Base-by-base conservation (phyloP, 306 rosid species). In the Malus sieversii region DNA sequence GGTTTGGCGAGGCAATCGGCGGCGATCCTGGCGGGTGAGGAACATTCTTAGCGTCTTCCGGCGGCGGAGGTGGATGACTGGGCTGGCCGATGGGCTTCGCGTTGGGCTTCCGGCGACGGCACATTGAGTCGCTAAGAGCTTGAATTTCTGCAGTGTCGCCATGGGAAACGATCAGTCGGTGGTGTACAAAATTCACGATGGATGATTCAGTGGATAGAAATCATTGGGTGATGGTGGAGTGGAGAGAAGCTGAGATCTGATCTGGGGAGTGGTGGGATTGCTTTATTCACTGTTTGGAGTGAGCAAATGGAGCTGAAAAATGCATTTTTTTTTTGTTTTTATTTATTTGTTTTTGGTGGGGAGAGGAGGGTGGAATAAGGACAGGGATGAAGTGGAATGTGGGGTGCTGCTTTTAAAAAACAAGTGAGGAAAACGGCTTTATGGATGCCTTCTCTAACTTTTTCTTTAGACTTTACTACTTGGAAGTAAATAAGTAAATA, bases 41-140 rank as follows among this genome's bases (percentile, higher is more conserved):
- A 92, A 86, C 92, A 88, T 90, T 14, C 93, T 81, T 25, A 92
- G 87, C 16, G 97, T 92, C 60, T 84, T 87, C 18, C 88, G 93
- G 53, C 92, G 92, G 84, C 98, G 98, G 79, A 93, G 89, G 52
- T 88, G 97, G 82, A 93, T 82, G 42, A 91, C 93, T 2, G 97
- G 97, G 73, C 97, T 90, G 8, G 89, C 83, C 15, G 89, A 72
- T 3, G 93, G 97, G 84, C 96, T 92, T 2, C 79, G 81, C 0
- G 96, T 79, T 20, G 96, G 92, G 71, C 97, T 89, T 48, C 80
- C 83, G 74, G 97, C 87, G 75, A 91, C 88, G 66, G 96, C 88
- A 72, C 97, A 92, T 78, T 84, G 89, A n/a, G 96, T 72, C 27
- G 98, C 98, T 18, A 92, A 71, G 72, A 87, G 89, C 93, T 87